Percentiles rank a stretch among this genome's conserved stretches.
Conservation (phyloP, 306 rosid genomes). For the Acacia acuminata region DNA sequence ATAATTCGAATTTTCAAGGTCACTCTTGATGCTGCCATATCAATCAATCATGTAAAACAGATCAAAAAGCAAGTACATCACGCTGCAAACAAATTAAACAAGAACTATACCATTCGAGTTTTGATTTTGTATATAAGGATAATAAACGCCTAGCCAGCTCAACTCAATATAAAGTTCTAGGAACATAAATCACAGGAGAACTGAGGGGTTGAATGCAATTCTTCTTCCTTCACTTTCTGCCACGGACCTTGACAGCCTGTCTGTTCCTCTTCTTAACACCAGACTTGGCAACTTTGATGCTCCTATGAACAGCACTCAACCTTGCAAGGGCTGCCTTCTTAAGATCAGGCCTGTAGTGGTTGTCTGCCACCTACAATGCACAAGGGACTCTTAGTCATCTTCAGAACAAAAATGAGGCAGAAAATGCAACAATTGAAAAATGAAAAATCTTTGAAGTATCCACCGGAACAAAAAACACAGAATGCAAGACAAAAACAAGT, state of each 20-base stretch:
- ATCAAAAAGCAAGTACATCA: background rate
- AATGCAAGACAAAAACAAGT: background rate
- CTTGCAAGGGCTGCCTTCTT: conserved; percentile 88
- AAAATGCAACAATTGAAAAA: background rate
- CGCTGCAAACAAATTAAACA: conserved; percentile 1
- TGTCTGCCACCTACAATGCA: conserved; percentile 54
- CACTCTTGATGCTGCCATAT: background rate
- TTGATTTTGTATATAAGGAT: conserved; percentile 8
- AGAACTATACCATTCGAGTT: conserved; percentile 5
- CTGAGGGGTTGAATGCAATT: conserved; percentile 4
- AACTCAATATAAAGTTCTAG: background rate
- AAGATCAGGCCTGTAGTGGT: conserved; percentile 84
- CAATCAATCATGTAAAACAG: background rate
- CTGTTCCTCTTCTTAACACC: conserved; percentile 95
- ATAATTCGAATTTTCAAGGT: background rate
- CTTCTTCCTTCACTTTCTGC: conserved; percentile 30
- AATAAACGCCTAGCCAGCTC: conserved; percentile 18
- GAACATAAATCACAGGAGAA: conserved; percentile 15
- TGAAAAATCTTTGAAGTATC: background rate
- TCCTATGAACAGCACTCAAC: conserved; percentile 84
- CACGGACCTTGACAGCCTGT: conserved; percentile 51
- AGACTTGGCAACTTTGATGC: conserved; percentile 89
- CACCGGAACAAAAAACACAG: background rate
- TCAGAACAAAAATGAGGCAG: background rate
- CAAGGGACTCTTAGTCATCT: background rate